Conservation (phyloP, 1,284 basidiomycete genomes). For the Wolfiporia cocos region DNA sequence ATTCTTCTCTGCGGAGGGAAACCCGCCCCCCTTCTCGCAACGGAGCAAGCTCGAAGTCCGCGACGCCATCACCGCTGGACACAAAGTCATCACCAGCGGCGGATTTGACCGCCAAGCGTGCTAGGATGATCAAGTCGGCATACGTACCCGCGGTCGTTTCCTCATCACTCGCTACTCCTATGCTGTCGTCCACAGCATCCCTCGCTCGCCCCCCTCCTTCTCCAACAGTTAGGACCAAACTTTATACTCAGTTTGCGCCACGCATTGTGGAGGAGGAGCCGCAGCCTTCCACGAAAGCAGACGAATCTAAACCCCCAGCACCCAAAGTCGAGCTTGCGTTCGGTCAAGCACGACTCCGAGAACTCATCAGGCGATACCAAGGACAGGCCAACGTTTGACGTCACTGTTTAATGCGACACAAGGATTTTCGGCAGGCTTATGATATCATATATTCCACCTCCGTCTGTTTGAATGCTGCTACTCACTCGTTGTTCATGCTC, state of each 20-base stretch:
- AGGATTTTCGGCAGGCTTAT: too few relatives aligned
- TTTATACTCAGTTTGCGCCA: slow-evolving; percentile 22
- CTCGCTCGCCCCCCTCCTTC: slow-evolving; percentile 43
- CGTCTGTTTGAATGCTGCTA: too few relatives aligned
- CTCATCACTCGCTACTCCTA: slow-evolving; percentile 63
- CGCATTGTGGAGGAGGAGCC: slow-evolving; percentile 29
- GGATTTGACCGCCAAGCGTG: slow-evolving; percentile 20
- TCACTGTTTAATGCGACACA: too few relatives aligned
- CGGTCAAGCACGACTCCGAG: slow-evolving; percentile 67
- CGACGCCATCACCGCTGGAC: background rate
- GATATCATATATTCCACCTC: too few relatives aligned
- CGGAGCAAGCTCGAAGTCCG: too few relatives aligned
- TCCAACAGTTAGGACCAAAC: slow-evolving; percentile 15
- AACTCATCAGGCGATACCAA: slow-evolving; percentile 79
- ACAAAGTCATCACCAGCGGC: slow-evolving; percentile 13
- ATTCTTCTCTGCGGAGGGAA: too few relatives aligned
- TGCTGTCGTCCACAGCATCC: slow-evolving; percentile 67
- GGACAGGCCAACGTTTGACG: slow-evolving; percentile 23
- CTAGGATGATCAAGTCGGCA: slow-evolving; percentile 40
- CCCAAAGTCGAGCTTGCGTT: slow-evolving; percentile 48
- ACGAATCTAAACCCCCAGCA: slow-evolving; percentile 13
- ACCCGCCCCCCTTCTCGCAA: too few relatives aligned
- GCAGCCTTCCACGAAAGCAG: slow-evolving; percentile 7
- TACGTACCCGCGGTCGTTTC: slow-evolving; percentile 63
- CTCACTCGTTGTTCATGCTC: too few relatives aligned